These are phyloP conservation scores for Pharnaceum exiguum DNA, from an alignment of 148 eudicot species.

Conservation along the genomic window DNA sequence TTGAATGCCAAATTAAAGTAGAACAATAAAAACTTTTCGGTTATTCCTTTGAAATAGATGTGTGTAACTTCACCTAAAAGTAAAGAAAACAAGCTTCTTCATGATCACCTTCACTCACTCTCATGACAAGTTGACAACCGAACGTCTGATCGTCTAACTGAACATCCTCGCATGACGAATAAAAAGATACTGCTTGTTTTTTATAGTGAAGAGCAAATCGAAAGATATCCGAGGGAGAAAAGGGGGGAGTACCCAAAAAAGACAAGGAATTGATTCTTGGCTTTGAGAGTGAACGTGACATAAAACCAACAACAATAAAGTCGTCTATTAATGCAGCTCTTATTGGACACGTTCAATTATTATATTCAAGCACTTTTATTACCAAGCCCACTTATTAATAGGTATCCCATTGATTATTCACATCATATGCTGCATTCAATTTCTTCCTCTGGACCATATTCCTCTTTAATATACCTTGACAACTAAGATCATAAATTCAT, in stretches of 20 bases:
- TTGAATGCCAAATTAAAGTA: no score
- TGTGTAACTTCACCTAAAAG: no score
- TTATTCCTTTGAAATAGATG: no score
- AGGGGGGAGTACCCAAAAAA: background rate
- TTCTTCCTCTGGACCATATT: constrained; percentile 17
- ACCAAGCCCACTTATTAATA: constrained; percentile 9
- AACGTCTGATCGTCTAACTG: no score
- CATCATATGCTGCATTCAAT: constrained; percentile 14
- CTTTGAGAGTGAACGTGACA: constrained; percentile 38
- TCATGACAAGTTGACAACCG: no score
- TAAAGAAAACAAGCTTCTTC: no score
- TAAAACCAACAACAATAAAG: constrained; percentile 43
- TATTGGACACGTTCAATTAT: constrained; percentile 25
- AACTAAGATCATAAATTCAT: constrained; percentile 12
- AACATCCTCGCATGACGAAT: no score
- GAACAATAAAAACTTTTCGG: no score
- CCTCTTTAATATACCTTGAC: constrained; percentile 9
- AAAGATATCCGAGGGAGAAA: background rate
- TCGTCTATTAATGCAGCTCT: constrained; percentile 23
- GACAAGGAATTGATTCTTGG: constrained; percentile 11
- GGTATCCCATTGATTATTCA: background rate
- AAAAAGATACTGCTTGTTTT: background rate
- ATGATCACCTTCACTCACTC: no score
- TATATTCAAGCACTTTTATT: constrained; percentile 16
- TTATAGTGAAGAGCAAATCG: background rate